Evolutionary conservation across 371 early-diverging fungal species (phyloP), one percentile per base, ranked within the genome.

Genomic region (Zopfochytrium polystomum): DNA sequence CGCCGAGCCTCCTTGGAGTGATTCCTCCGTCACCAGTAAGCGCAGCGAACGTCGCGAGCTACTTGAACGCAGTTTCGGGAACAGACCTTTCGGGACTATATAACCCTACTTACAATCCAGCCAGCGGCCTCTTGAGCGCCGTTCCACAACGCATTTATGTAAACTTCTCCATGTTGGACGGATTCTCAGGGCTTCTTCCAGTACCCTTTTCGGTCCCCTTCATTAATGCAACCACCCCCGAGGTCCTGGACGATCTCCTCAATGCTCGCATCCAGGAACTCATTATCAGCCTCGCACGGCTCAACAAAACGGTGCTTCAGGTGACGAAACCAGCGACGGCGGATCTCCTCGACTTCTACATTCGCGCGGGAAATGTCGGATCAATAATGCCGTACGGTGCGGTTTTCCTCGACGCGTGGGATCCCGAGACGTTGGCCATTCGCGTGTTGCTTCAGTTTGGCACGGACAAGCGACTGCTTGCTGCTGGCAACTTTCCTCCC

Each of bases 381-480:
- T 5, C 34, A 3, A 52, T 66, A 29, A 70, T 87, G 75, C 87
- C 85, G 22, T 71, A 71, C 35, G 86, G 82, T 15, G 84, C 79
- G 1, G 23, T 78, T 27, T 66, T 64, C 59, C 79, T 86, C 55
- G 60, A 70, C 43, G 58, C 63, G 27, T 62, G 80, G 26, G 79
- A 83, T 59, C 31, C 65, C 3, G 57, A 58, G 5, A 57, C 53
- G n/a, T 20, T 52, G 9, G n/a, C n/a, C 7, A 27, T 29, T 22
- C 57, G 45, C 27, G 25, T 9, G 47, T 4, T 51, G 13, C 27
- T 51, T 18, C 32, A 13, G 9, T 51, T 30, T 51, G 42, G n/a
- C 42, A 64, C 58, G 3, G 86, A 86, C 66, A 38, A 52, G 25
- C 75, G 85, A 6, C 60, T 87, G 5, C 46, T 57, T 7, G 53